Evolutionary conservation across 495 filamentous ascomycete species (phyloP).

Genomic region (Neurospora tetrasperma): DNA sequence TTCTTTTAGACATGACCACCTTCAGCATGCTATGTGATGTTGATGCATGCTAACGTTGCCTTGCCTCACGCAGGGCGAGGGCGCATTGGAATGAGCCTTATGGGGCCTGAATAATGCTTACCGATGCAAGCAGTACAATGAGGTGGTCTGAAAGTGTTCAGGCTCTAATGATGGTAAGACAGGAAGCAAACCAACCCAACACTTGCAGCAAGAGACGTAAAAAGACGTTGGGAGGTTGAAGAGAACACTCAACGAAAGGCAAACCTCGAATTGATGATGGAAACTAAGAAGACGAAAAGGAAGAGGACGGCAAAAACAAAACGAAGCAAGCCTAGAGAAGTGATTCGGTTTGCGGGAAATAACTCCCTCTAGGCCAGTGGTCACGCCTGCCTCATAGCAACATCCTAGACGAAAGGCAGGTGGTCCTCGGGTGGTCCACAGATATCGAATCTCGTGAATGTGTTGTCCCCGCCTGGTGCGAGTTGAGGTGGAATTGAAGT

Average conservation of each 20-base stretch:
- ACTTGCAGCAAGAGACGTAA: neutral
- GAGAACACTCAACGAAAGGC: neutral
- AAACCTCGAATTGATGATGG: neutral
- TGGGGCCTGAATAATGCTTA: neutral
- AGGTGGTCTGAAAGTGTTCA: neutral
- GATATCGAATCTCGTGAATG: neutral
- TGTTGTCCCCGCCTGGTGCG: neutral
- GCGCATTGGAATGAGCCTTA: neutral
- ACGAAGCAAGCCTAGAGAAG: neutral
- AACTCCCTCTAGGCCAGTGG: neutral
- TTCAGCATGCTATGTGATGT: neutral
- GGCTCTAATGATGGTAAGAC: neutral
- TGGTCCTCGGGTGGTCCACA: neutral
- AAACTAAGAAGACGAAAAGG: neutral
- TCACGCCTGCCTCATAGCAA: neutral
- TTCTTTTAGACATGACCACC: neutral
- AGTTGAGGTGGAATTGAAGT: neutral
- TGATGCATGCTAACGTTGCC: neutral
- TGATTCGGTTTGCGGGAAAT: neutral
- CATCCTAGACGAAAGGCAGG: neutral
- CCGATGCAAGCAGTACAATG: neutral
- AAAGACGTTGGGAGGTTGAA: neutral
- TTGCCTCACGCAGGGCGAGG: neutral
- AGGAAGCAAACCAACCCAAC: neutral
- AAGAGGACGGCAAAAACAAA: neutral